phyloP scores from a whole-genome alignment of 2,329 filamentous ascomycete species.

The Cryphonectria nitschkei region DNA sequence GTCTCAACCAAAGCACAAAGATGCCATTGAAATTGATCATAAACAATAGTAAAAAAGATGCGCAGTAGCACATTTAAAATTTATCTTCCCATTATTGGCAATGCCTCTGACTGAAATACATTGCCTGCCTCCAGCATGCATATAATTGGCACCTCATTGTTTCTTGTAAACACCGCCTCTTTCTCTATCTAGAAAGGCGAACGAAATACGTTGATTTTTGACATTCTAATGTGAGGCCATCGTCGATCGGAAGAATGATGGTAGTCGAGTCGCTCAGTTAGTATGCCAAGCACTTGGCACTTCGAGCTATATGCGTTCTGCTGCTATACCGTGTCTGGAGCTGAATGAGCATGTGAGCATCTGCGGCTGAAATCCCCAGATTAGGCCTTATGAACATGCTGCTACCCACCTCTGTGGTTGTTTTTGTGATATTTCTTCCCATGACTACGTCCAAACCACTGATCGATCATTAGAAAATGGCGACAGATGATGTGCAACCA shows the following conservation, averaged over 20 bases:
- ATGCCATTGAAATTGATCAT: too few relatives aligned
- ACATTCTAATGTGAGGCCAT: neutral
- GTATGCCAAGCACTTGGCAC: neutral
- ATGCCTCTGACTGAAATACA: too few relatives aligned
- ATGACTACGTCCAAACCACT: neutral
- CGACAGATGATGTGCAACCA: neutral
- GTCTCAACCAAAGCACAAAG: too few relatives aligned
- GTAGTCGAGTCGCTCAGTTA: neutral
- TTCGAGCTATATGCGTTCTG: neutral
- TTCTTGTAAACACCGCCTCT: neutral
- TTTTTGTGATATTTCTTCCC: neutral
- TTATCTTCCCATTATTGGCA: too few relatives aligned
- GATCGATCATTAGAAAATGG: neutral
- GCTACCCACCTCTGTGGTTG: neutral
- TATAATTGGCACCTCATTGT: too few relatives aligned
- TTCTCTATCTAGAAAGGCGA: neutral
- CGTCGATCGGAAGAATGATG: neutral
- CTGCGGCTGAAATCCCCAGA: neutral
- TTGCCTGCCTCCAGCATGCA: too few relatives aligned
- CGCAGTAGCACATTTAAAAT: too few relatives aligned
- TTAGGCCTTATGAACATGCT: neutral
- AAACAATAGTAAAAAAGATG: too few relatives aligned
- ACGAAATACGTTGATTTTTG: neutral
- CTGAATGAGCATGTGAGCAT: neutral
- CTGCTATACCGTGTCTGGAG: neutral